Evolutionary conservation across 768 basidiomycete genomes (phyloP), one percentile per base, ranked within the genome.

Genomic region (Hypholoma sublateritium): DNA sequence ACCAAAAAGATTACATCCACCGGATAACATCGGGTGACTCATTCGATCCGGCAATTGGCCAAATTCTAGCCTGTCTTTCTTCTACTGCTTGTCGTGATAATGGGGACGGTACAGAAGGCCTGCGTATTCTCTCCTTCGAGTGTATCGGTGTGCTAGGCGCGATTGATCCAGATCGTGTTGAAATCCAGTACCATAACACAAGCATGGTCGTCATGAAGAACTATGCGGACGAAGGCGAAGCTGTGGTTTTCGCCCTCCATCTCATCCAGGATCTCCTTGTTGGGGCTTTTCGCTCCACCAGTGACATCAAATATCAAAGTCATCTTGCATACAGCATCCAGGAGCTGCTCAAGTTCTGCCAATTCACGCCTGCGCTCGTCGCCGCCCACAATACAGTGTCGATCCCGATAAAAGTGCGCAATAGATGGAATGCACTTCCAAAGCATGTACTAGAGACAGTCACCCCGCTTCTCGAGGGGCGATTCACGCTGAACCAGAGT

Each of bases 61-160:
- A 80, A 37, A 77, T 93, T 50, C 74, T 95, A 54, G 77, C 81
- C 1, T 77, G 81, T 2, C 72, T 98, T 3, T 80, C 95, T 52
- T 69, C 78, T 14, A 85, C 87, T 0, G 88, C 89, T 0, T 84
- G 84, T 52, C 83, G 92, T 8, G 94, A 96, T 43, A 58, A 37
- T 60, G 87, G 86, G 1, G 92, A 95, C 47, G 84, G 81, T 5
- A 79, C 80, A 5, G 89, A 95, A 44, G 65, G 77, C 1, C 65
- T 94, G 8, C 85, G 86, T 16, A 73, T 84, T 42, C 70, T 91
- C 17, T 89, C 93, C 0, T 95, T 88, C 66, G 92, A 97, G 66
- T 97, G 93, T 67, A 85, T 98, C 54, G 94, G 95, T 1, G 82
- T 92, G 19, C 73, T 98, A 12, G 97, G 97, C 5, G 97, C 97